Conservation (phyloP, 306 rosid species). For the Calophaca sinica region DNA sequence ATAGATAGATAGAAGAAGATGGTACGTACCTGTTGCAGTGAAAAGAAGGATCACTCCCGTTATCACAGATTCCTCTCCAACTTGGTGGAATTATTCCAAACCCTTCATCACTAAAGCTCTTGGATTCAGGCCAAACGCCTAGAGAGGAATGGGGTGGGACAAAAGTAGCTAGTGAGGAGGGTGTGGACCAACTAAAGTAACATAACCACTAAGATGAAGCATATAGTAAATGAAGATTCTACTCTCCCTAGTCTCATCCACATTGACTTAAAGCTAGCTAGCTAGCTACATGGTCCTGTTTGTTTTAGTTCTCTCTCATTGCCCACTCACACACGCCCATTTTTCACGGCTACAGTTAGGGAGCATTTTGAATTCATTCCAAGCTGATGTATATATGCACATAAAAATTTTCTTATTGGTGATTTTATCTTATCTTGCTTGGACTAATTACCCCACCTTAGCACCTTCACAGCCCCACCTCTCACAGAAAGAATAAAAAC, state of each 20-base stretch:
- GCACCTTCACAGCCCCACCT: slow-evolving; percentile 21
- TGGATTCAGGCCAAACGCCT: slow-evolving; percentile 91
- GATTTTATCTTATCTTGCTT: background rate
- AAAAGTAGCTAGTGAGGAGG: slow-evolving; percentile 31
- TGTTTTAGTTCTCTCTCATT: slow-evolving; percentile 4
- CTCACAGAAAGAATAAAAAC: background rate
- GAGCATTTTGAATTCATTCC: too few species aligned
- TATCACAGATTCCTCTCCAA: slow-evolving; percentile 88
- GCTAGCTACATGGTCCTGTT: slow-evolving; percentile 39
- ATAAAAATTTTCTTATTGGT: background rate
- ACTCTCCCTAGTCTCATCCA: slow-evolving; percentile 9
- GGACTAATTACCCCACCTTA: background rate
- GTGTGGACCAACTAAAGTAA: slow-evolving; percentile 30
- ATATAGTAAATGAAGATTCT: slow-evolving; percentile 34
- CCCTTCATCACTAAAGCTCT: slow-evolving; percentile 70
- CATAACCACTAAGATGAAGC: background rate
- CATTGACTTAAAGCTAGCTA: slow-evolving; percentile 29
- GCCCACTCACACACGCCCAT: background rate
- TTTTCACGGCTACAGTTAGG: background rate
- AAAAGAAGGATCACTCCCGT: slow-evolving; percentile 55
- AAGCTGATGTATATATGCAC: too few species aligned
- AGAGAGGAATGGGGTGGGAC: slow-evolving; percentile 2
- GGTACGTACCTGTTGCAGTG: slow-evolving; percentile 75
- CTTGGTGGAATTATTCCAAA: slow-evolving; percentile 84
- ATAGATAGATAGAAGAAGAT: background rate